Percentiles rank a stretch among this genome's conserved stretches.
Conservation (phyloP, 2,329 filamentous ascomycete species). For the Diaporthe citri region DNA sequence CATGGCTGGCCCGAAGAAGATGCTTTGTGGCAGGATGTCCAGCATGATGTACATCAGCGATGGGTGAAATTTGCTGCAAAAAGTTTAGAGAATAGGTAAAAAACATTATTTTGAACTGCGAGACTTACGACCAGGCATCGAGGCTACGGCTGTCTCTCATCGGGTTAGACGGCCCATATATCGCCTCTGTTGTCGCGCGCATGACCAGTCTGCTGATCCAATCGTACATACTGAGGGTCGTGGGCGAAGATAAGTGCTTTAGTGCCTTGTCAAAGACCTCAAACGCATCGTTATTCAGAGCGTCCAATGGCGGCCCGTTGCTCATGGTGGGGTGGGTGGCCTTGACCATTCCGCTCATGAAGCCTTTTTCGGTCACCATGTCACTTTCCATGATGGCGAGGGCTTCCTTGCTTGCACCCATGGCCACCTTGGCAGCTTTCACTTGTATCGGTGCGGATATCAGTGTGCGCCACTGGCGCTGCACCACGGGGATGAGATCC, state of each 20-base stretch:
- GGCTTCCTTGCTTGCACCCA: slow-evolving; percentile 39
- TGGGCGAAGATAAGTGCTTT: neutral
- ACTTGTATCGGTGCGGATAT: slow-evolving; percentile 17
- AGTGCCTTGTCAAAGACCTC: slow-evolving; percentile 32
- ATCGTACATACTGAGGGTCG: slow-evolving; percentile 28
- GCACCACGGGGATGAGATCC: slow-evolving; percentile 65
- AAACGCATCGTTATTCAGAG: slow-evolving; percentile 25
- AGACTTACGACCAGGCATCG: slow-evolving; percentile 34
- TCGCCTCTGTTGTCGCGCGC: slow-evolving; percentile 41
- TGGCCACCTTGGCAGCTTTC: slow-evolving; percentile 30
- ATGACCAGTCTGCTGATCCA: slow-evolving; percentile 40
- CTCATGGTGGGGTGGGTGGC: slow-evolving; percentile 38
- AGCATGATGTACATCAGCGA: slow-evolving; percentile 42
- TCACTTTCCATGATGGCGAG: slow-evolving; percentile 37
- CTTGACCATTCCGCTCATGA: slow-evolving; percentile 40
- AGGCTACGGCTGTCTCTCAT: slow-evolving; percentile 37
- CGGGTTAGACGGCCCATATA: slow-evolving; percentile 42
- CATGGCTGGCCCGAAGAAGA: slow-evolving; percentile 28
- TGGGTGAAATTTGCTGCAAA: slow-evolving; percentile 38
- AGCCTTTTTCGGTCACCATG: slow-evolving; percentile 38
- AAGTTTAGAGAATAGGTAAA: neutral
- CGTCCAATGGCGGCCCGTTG: slow-evolving; percentile 30
- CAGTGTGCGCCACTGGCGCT: slow-evolving; percentile 26
- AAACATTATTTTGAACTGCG: accelerated
- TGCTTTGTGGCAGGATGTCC: slow-evolving; percentile 40